phyloP scores from a whole-genome alignment of 768 basidiomycete species.

The Leucosporidium yakuticum region DNA sequence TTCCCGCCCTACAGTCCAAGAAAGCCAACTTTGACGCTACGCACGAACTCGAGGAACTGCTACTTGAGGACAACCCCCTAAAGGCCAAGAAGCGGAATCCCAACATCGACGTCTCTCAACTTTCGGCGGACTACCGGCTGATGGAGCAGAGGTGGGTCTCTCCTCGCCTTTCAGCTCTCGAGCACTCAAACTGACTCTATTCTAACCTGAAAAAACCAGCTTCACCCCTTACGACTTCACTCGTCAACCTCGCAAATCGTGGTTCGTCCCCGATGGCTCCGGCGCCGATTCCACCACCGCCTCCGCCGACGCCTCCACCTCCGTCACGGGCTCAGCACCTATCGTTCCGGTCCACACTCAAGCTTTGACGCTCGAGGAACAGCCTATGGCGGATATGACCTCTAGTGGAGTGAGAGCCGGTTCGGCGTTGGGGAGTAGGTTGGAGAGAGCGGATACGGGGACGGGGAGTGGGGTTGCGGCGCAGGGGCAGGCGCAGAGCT shows the following conservation, averaged over 20 bases:
- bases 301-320: background rate
- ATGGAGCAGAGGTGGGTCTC: conserved; percentile 87
- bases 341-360: conserved; percentile 7
- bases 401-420: background rate
- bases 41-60: conserved; percentile 90
- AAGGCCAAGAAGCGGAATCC: conserved; percentile 89
- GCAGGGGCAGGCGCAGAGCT: too few relatives aligned
- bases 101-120: conserved; percentile 74
- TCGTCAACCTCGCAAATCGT: conserved; percentile 16
- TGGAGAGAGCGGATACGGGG: too few relatives aligned
- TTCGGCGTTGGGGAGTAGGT: too few relatives aligned
- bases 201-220: background rate
- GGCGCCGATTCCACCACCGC: background rate
- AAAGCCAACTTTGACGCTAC: conserved; percentile 99
- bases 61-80: conserved; percentile 92
- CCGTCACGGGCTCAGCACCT: background rate
- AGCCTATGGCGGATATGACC: conserved; percentile 23
- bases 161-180: background rate
- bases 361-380: conserved; percentile 27
- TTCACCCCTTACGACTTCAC: conserved; percentile 28
- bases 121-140: conserved; percentile 87
- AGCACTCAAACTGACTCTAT: background rate
- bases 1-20: conserved; percentile 62
- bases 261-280: conserved; percentile 22
- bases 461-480: too few relatives aligned